phyloP scores from a whole-genome alignment of 2,329 filamentous ascomycete genomes.

The Parascedosporium putredinis region DNA sequence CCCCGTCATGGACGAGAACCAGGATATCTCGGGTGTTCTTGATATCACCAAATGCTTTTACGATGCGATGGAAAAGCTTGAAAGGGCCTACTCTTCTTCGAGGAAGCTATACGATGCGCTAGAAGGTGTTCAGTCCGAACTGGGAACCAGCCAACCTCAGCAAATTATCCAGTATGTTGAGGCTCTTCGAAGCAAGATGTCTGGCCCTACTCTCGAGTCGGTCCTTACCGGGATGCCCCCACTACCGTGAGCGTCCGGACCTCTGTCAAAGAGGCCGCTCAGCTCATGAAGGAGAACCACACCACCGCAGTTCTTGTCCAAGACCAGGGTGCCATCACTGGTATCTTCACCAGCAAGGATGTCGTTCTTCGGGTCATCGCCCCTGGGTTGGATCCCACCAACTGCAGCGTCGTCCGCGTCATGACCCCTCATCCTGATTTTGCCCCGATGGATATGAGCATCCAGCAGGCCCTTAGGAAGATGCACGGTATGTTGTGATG shows the following conservation, averaged over 20 bases:
- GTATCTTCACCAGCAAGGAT: conserved; percentile 99
- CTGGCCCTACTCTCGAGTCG: conserved; percentile 87
- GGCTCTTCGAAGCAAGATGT: conserved; percentile 92
- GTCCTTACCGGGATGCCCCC: conserved; percentile 87
- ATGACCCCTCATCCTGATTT: conserved; percentile 99
- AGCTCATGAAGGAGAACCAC: conserved; percentile 97
- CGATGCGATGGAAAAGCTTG: conserved; percentile 98
- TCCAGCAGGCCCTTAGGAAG: conserved; percentile 93
- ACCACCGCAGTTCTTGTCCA: conserved; percentile 94
- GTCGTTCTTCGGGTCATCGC: conserved; percentile 97
- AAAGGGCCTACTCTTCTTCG: conserved; percentile 96
- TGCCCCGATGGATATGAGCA: conserved; percentile 97
- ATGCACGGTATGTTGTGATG: conserved; percentile 72
- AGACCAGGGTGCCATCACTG: conserved; percentile 93
- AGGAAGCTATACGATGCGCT: conserved; percentile 94
- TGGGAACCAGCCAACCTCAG: conserved; percentile 90
- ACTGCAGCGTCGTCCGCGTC: conserved; percentile 93
- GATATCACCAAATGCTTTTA: conserved; percentile 99
- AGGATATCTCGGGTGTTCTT: conserved; percentile 94
- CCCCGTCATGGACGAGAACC: conserved; percentile 99
- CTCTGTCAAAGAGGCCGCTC: conserved; percentile 89
- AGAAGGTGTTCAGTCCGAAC: conserved; percentile 93
- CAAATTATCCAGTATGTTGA: conserved; percentile 99
- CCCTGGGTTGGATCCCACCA: conserved; percentile 84
- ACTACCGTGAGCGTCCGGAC: conserved; percentile 93